phyloP scores from a whole-genome alignment of 192 early-diverging fungal species.

The Coemansia sp. region DNA sequence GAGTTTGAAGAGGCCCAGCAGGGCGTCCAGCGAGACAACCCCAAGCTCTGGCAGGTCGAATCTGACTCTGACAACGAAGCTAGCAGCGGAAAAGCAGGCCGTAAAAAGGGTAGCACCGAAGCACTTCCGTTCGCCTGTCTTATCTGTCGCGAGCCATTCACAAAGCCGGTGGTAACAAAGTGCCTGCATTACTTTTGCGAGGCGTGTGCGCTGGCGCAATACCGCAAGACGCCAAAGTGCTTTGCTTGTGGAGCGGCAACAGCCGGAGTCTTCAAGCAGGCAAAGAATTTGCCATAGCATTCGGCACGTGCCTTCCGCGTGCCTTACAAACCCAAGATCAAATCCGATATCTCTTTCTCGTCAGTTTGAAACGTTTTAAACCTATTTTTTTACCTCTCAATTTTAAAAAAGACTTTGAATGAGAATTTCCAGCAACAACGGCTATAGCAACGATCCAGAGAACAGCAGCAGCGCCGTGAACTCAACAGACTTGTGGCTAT shows the following conservation, averaged over 20 bases:
- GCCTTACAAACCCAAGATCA: not conserved
- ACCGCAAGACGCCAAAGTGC: constrained; percentile 86
- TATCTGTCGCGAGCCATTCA: constrained; percentile 90
- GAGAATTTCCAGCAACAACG: constrained; percentile 6
- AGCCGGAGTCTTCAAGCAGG: constrained; percentile 81
- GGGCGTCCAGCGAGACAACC: constrained; percentile 60
- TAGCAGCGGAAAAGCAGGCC: constrained; percentile 24
- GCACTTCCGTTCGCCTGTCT: constrained; percentile 95
- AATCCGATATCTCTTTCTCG: not conserved
- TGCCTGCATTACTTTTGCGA: constrained; percentile 98
- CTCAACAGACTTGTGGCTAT: not conserved
- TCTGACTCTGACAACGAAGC: constrained; percentile 30
- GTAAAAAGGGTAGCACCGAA: constrained; percentile 65
- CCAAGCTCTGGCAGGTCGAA: constrained; percentile 57
- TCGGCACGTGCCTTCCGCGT: not conserved
- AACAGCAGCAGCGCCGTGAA: not conserved
- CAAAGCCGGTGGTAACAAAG: constrained; percentile 89
- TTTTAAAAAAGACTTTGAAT: not conserved
- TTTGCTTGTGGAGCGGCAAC: constrained; percentile 87
- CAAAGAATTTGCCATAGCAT: constrained; percentile 63
- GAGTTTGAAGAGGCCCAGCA: constrained; percentile 94
- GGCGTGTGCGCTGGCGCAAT: constrained; percentile 85
- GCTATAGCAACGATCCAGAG: not conserved
- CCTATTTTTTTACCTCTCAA: not conserved
- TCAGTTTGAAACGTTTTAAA: too few relatives aligned